Conservation (phyloP, 176 grass and related monocot genomes). For the Ensete ventricosum region DNA sequence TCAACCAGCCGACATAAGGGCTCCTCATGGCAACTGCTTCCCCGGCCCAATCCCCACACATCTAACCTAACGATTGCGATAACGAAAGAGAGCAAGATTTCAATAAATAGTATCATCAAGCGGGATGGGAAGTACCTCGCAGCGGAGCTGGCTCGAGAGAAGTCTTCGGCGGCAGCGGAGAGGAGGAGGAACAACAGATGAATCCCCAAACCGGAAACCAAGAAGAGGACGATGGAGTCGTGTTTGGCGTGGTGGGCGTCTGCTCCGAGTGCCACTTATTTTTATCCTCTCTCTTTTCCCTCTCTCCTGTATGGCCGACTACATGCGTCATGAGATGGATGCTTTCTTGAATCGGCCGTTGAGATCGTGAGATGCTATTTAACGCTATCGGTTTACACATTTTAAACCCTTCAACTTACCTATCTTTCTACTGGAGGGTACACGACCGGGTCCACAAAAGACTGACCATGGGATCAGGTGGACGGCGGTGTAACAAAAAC, state of each 20-base stretch:
- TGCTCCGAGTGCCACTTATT: neutral
- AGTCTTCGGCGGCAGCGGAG: neutral
- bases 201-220: neutral
- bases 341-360: neutral
- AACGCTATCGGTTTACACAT: neutral
- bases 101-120: neutral
- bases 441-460: neutral
- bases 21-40: neutral
- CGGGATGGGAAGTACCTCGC: neutral
- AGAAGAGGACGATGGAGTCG: neutral
- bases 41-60: neutral
- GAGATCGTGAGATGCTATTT: neutral
- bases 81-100: neutral
- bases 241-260: neutral
- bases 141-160: neutral
- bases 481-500: fast-evolving
- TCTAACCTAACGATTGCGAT: neutral
- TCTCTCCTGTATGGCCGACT: too few species aligned
- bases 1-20: neutral
- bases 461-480: neutral
- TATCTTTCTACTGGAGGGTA: too few species aligned
- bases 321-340: neutral
- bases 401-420: fast-evolving
- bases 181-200: neutral
- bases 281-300: neutral